These are phyloP conservation scores for Teratosphaeria nubilosa DNA, from an alignment of 2,329 filamentous ascomycete species.

Conservation along the genomic window DNA sequence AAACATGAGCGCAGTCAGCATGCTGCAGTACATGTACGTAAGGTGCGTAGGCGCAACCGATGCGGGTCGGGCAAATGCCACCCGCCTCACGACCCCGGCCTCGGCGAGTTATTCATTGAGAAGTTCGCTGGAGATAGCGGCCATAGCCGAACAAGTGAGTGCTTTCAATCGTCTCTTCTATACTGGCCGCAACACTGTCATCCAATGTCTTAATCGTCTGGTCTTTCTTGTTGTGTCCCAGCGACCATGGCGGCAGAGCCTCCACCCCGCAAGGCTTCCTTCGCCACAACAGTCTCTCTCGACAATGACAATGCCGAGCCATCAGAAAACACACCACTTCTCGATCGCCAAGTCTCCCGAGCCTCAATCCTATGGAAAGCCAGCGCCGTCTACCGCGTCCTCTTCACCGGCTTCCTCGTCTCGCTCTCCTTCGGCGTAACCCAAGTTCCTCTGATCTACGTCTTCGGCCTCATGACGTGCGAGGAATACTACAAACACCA, in stretches of 20 bases:
- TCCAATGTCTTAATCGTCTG: neutral
- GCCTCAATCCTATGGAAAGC: constrained; percentile 12
- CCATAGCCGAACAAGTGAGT: neutral
- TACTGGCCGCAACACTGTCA: neutral
- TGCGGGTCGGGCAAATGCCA: neutral
- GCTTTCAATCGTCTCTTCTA: neutral
- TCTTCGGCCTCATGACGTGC: constrained; percentile 63
- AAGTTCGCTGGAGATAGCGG: neutral
- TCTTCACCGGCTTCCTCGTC: constrained; percentile 52
- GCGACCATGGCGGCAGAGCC: neutral
- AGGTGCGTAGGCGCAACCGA: neutral
- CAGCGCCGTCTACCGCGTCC: constrained; percentile 34
- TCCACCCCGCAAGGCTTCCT: constrained; percentile 2
- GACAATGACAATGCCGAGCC: neutral
- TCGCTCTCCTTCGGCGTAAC: constrained; percentile 43
- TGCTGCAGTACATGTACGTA: neutral
- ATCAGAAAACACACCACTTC: constrained; percentile 8
- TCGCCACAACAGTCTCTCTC: constrained; percentile 2
- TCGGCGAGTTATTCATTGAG: neutral
- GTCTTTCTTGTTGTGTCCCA: neutral
- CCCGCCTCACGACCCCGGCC: neutral
- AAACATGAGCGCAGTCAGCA: too few relatives aligned
- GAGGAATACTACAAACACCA: constrained; percentile 56
- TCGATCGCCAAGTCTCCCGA: constrained; percentile 4
- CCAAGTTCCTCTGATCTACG: constrained; percentile 48